A percentile compares a stretch with the other conserved stretches of the same genome.
Evolutionary conservation across 805 yeast genomes (phyloP).

Genomic region (Maudiozyma bulderi): DNA sequence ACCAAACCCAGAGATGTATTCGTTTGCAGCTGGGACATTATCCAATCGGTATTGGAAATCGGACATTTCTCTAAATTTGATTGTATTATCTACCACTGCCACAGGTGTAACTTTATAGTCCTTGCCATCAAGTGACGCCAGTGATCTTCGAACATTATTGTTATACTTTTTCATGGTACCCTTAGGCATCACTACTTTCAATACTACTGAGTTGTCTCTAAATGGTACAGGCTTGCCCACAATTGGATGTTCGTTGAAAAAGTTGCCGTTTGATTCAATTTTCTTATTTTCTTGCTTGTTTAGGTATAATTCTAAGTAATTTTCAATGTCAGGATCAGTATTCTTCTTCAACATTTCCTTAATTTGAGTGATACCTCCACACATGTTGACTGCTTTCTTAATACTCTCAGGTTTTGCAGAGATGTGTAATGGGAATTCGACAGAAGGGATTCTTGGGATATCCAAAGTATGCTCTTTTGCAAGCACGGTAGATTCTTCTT

Average conservation of each 20-base stretch:
- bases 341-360: slow-evolving; percentile 27
- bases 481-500: slow-evolving; percentile 3
- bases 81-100: slow-evolving; percentile 58
- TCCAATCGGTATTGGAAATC: slow-evolving; percentile 73
- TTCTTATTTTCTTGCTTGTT: slow-evolving; percentile 27
- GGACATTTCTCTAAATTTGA: slow-evolving; percentile 73
- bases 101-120: slow-evolving; percentile 45
- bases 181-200: slow-evolving; percentile 55
- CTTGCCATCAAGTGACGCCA: slow-evolving; percentile 29
- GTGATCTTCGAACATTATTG: slow-evolving; percentile 36
- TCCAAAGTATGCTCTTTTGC: slow-evolving; percentile 58
- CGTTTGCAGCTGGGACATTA: slow-evolving; percentile 41
- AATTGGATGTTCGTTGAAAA: slow-evolving; percentile 50
- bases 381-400: slow-evolving; percentile 53
- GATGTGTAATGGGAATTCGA: slow-evolving; percentile 73
- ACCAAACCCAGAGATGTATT: slow-evolving; percentile 22
- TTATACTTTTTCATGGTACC: slow-evolving; percentile 34
- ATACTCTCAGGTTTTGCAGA: slow-evolving; percentile 34
- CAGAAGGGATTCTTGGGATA: slow-evolving; percentile 61
- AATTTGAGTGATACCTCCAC: slow-evolving; percentile 48
- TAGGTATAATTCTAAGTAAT: slow-evolving; percentile 23
- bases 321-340: slow-evolving; percentile 16
- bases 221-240: slow-evolving; percentile 39
- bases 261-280: slow-evolving; percentile 31
- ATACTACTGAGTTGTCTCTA: slow-evolving; percentile 45